These are phyloP conservation scores for Aspergillus eucalypticola DNA, from an alignment of 2,329 filamentous ascomycete species.

Conservation along the genomic window DNA sequence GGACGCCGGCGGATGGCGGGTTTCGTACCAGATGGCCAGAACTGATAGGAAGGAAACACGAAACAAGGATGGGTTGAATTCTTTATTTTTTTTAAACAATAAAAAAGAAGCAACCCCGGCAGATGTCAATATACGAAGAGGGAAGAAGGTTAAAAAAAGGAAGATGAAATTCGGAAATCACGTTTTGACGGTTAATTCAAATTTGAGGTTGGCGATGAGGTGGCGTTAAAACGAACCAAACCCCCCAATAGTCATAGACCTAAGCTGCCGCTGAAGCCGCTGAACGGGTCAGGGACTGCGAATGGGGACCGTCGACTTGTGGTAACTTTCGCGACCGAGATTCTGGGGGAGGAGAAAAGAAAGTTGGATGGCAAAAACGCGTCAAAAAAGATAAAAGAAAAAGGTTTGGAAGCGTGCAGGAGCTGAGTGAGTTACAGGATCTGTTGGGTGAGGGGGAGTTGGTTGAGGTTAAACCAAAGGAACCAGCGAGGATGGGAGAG, in stretches of 20 bases:
- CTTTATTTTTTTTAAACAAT: neutral
- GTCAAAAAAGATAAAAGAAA: neutral
- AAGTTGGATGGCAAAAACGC: neutral
- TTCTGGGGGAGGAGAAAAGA: neutral
- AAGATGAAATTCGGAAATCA: neutral
- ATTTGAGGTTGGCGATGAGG: slow-evolving; percentile 6
- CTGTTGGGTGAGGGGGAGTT: neutral
- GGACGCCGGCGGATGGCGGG: slow-evolving; percentile 14
- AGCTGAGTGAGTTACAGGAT: neutral
- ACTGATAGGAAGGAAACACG: neutral
- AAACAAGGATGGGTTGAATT: no score
- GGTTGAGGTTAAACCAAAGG: neutral
- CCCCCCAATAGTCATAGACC: slow-evolving; percentile 16
- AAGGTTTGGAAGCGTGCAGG: neutral
- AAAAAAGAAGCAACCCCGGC: neutral
- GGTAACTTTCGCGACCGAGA: neutral
- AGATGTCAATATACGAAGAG: neutral
- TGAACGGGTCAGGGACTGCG: slow-evolving; percentile 12
- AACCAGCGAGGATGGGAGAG: neutral
- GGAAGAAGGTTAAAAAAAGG: neutral
- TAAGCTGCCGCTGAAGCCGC: slow-evolving; percentile 25
- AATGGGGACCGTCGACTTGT: neutral
- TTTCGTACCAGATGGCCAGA: slow-evolving; percentile 4
- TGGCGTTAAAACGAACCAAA: slow-evolving; percentile 19
- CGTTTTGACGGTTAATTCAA: neutral